Percentiles rank a stretch among this genome's conserved stretches.
phyloP scores from a whole-genome alignment of 2,329 filamentous ascomycete species.

The Thermothelomyces thermophilus region DNA sequence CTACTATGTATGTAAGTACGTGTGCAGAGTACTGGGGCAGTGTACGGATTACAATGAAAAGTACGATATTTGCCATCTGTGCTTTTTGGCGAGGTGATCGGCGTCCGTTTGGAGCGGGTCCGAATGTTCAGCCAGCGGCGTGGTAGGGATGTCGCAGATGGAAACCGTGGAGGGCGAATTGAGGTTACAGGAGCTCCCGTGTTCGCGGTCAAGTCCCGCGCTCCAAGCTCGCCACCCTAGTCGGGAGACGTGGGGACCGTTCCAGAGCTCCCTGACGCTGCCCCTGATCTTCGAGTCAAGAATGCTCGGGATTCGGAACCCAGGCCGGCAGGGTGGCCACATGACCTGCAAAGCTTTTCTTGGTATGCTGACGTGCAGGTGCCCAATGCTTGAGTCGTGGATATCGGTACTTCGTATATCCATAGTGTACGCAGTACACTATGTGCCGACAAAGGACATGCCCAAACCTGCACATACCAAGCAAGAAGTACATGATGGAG shows the following conservation, averaged over 20 bases:
- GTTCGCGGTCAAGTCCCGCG: conserved; percentile 7
- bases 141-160: background rate
- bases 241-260: conserved; percentile 3
- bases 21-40: no score
- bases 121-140: conserved; percentile 2
- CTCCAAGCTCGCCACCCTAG: conserved; percentile 9
- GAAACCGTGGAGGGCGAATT: background rate
- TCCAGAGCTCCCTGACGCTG: conserved; percentile 5
- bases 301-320: conserved; percentile 11
- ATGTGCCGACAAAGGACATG: no score
- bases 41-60: no score
- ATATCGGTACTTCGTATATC: background rate
- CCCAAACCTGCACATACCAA: no score
- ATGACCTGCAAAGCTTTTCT: conserved; percentile 10
- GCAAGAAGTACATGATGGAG: no score
- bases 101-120: conserved; percentile 1
- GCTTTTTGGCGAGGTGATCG: background rate
- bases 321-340: conserved; percentile 6
- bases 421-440: no score
- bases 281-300: conserved; percentile 9
- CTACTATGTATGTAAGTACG: no score
- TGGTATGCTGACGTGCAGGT: background rate
- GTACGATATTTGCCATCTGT: no score
- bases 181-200: conserved; percentile 1
- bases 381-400: background rate